Conservation (phyloP, 2,329 filamentous ascomycete genomes). For the Sporothrix luriei region DNA sequence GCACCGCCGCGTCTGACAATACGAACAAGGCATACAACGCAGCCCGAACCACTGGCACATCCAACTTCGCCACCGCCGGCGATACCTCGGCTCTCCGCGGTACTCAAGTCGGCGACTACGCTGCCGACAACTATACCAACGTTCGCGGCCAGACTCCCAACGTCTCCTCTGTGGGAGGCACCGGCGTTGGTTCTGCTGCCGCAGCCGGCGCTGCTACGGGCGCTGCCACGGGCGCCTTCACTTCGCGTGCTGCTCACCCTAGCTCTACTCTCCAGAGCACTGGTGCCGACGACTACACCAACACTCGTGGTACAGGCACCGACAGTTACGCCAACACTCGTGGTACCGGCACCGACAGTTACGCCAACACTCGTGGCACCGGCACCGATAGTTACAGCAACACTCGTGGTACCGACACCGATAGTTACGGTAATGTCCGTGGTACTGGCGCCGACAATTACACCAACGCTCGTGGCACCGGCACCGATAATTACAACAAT, state of each 20-base stretch:
- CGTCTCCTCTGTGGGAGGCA: not conserved
- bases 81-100: not conserved
- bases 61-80: not conserved
- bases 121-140: not conserved
- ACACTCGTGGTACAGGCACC: no score
- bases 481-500: not conserved
- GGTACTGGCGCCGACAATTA: not conserved
- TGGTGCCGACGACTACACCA: no score
- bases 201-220: not conserved
- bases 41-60: not conserved
- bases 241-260: no score
- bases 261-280: no score
- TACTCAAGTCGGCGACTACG: conserved; percentile 5
- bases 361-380: no score
- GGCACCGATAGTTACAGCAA: no score
- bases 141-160: not conserved
- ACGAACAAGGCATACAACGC: conserved; percentile 10
- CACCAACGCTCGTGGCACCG: not conserved
- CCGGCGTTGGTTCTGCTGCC: not conserved
- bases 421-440: no score
- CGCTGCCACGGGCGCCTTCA: no score
- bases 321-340: no score
- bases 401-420: no score
- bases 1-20: conserved; percentile 3
- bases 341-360: no score